Evolutionary conservation across 164 flowering plant genomes (phyloP), one percentile per base, ranked within the genome.

Genomic region (Taxillus chinensis): DNA sequence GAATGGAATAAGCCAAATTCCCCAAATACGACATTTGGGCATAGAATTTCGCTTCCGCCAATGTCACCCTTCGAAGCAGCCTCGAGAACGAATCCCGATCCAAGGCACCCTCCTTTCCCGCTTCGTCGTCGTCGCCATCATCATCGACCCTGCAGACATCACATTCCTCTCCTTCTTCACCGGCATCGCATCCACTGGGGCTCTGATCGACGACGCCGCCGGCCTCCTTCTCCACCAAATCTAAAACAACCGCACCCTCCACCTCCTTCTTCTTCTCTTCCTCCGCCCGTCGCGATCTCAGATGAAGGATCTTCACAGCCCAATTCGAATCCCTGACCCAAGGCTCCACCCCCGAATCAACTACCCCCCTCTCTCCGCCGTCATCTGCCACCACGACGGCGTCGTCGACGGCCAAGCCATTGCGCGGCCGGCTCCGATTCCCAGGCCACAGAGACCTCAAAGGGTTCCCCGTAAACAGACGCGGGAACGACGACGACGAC

Each of bases 11-110:
- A 41, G 98, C 93, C 72, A 91, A 67, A 57, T 67, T 80, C 48
- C 98, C 96, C 76, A 95, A 72, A 74, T 87, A 85, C 12, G 96
- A 87, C 88, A 95, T 74, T 68, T 78, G 76, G 46, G 89, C 96
- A 70, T 85, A 95, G 17, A 83, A 55, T 68, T 78, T 85, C 4
- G 92, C 90, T 60, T 95, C 96, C 7, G 77, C 63, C 64, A 95
- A 71, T 4, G 93, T 80, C 13, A 87, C 99, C 76, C 78, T 74
- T 64, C 64, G 64, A 10, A 95, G 82, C 76, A 95, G 62, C 60
- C 75, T 85, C 53, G 95, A 86, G 62, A 91, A 95, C n/a, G 92
- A 78, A 55, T 83, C 77, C 59, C 77, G 73, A 63, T 91, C 91
- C 48, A 88, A 78, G 27, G 27, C 27, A 27, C 27, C 27, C 27